A percentile compares a stretch with the other conserved stretches of the same genome.
These are phyloP conservation scores for Leishmania major DNA, from an alignment of 208 protist genomes.

Conservation along the genomic window DNA sequence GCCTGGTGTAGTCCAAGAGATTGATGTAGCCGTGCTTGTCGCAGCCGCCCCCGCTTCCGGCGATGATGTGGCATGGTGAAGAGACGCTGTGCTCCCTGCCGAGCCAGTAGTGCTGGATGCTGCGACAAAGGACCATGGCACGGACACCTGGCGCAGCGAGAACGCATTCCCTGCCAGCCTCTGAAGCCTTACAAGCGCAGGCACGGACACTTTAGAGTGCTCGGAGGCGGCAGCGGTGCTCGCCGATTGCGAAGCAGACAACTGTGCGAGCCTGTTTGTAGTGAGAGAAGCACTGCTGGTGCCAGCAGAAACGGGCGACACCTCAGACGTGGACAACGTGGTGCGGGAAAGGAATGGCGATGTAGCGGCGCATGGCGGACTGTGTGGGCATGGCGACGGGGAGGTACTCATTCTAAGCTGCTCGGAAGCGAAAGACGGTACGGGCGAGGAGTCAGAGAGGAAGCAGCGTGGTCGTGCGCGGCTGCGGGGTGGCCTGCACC, in stretches of 20 bases:
- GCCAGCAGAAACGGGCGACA: not conserved
- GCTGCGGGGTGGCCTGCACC: not conserved
- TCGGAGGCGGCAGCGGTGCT: not conserved
- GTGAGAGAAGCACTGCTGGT: not conserved
- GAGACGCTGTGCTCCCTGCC: not conserved
- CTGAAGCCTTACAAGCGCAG: conserved; percentile 20
- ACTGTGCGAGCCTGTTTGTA: not conserved
- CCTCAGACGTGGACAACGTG: not conserved
- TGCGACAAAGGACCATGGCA: not conserved
- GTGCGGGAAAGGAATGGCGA: not conserved
- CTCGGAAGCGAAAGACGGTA: not conserved
- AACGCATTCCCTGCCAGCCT: conserved; percentile 21
- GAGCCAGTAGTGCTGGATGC: not conserved
- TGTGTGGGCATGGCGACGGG: not conserved
- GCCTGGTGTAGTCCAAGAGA: not conserved
- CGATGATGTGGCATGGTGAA: not conserved
- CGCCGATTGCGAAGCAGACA: not conserved
- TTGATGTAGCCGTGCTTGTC: not conserved
- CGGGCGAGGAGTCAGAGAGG: not conserved
- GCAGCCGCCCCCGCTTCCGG: not conserved
- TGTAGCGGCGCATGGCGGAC: not conserved
- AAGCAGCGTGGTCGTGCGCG: not conserved
- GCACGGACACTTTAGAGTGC: not conserved
- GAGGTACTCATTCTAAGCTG: not conserved
- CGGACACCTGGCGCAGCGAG: conserved; percentile 13